Conservation (phyloP, 2,329 filamentous ascomycete genomes). For the Verticillium klebahnii region DNA sequence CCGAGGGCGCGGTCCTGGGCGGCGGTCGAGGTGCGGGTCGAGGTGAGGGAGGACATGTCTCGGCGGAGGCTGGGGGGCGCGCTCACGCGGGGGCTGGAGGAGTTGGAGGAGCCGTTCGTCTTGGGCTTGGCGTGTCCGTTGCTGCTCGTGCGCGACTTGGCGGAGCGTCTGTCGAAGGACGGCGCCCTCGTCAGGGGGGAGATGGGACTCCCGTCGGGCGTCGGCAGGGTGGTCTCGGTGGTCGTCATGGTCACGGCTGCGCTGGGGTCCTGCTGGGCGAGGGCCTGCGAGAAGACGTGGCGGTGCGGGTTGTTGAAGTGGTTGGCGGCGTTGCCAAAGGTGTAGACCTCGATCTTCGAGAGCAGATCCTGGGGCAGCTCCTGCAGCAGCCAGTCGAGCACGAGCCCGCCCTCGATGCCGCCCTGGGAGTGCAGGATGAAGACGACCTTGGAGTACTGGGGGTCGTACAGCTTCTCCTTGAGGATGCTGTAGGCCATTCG, state of each 20-base stretch:
- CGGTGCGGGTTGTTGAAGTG: constrained; percentile 70
- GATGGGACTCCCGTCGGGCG: constrained; percentile 4
- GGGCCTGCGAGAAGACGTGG: constrained; percentile 25
- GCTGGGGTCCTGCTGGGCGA: constrained; percentile 34
- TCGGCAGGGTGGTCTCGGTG: constrained; percentile 1
- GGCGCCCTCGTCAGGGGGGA: constrained; percentile 3
- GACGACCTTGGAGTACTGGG: constrained; percentile 61
- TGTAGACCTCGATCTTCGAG: constrained; percentile 69
- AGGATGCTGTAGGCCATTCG: constrained; percentile 57
- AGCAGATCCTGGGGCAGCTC: constrained; percentile 64
- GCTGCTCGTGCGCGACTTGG: not conserved
- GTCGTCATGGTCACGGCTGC: constrained; percentile 10
- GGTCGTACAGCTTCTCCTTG: constrained; percentile 59
- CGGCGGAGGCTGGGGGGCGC: constrained; percentile 9
- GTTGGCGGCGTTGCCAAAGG: constrained; percentile 74
- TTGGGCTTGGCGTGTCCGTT: not conserved
- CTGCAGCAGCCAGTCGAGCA: constrained; percentile 72
- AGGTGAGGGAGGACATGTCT: constrained; percentile 23
- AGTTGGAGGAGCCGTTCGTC: constrained; percentile 2
- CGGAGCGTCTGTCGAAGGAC: not conserved
- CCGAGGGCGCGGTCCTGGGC: constrained; percentile 51
- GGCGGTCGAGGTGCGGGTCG: constrained; percentile 28
- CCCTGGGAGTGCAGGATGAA: constrained; percentile 76
- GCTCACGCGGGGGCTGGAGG: not conserved
- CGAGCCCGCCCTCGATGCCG: constrained; percentile 66